Base-by-base conservation (phyloP, 345 rosid species). In the Brassica juncea region DNA sequence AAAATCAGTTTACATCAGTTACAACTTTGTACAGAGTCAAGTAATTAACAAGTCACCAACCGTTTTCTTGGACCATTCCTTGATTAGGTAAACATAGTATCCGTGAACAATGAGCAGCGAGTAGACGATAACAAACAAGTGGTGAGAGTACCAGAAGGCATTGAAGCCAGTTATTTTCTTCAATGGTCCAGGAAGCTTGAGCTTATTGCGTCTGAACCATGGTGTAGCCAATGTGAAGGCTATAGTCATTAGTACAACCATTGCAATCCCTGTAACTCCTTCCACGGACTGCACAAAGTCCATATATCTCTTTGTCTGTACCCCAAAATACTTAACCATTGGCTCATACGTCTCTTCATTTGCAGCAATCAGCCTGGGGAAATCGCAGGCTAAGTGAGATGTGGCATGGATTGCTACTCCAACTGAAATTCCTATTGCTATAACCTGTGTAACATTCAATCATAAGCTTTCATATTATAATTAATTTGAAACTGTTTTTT, bases 91-190 rank as follows among this genome's bases (percentile, higher is more conserved):
- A 7, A 92, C 84, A 79, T 84, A 83, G 58, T 63, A 68, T 9
- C 97, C 94, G 27, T 92, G 97, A 3, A 88, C 85, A 25, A 92
- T 4, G 30, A 92, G 93, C 66, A 90, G 81, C 2, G 90, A 31
- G 75, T 90, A 92, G 81, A 92, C 94, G 8, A 92, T 83, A 77
- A 90, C 78, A 78, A 92, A 90, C 67, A 92, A 83, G 69, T 92
- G 97, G 80, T 92, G 97, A 28, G 94, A 92, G 77, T 92, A 90
- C 97, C 97, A 92, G 68, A 92, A 92, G 57, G 93, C 94, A 30
- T 92, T 92, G 78, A 89, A 92, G 25, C 97, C 97, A 0, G 94
- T 89, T 47, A 92, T 87, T 65, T 88, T 92, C 87, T 88, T 86
- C 65, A 92, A 77, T 55, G 81, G 80, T 25, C 81, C 82, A 12